Evolutionary conservation across 2,329 filamentous ascomycete species (phyloP).

Genomic region (Blastomyces gilchristii): DNA sequence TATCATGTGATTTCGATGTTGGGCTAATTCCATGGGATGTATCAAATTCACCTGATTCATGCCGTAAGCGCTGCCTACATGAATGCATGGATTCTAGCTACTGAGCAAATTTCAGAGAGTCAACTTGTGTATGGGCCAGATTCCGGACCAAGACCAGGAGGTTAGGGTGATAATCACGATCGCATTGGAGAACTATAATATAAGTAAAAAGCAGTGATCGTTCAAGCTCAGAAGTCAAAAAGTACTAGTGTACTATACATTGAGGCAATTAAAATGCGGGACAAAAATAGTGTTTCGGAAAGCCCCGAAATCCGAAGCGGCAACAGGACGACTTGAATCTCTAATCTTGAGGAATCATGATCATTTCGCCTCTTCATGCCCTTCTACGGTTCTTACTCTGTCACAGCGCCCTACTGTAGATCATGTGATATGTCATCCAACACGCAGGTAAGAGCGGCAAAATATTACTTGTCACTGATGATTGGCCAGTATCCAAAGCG

Average conservation of each 20-base stretch:
- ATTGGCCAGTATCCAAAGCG: neutral
- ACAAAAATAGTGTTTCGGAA: neutral
- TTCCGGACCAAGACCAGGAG: neutral
- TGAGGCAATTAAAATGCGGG: neutral
- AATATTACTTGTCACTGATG: neutral
- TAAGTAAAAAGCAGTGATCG: neutral
- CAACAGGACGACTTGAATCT: neutral
- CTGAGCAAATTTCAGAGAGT: neutral
- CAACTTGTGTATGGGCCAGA: neutral
- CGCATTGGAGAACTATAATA: neutral
- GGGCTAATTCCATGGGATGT: neutral
- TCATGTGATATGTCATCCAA: neutral
- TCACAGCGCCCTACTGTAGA: neutral
- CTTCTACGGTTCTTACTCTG: no score
- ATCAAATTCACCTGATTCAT: neutral
- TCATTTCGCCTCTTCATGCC: neutral
- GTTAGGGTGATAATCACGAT: no score
- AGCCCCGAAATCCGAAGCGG: neutral
- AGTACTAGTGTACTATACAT: no score
- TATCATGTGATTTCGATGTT: neutral
- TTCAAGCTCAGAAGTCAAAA: no score
- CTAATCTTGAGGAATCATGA: no score
- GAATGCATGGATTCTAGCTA: neutral
- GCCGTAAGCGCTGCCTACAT: neutral
- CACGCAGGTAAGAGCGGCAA: neutral